A percentile compares a stretch with the other conserved stretches of the same genome.
phyloP scores from a whole-genome alignment of 1,284 basidiomycete species.

The Malassezia dermatis region DNA sequence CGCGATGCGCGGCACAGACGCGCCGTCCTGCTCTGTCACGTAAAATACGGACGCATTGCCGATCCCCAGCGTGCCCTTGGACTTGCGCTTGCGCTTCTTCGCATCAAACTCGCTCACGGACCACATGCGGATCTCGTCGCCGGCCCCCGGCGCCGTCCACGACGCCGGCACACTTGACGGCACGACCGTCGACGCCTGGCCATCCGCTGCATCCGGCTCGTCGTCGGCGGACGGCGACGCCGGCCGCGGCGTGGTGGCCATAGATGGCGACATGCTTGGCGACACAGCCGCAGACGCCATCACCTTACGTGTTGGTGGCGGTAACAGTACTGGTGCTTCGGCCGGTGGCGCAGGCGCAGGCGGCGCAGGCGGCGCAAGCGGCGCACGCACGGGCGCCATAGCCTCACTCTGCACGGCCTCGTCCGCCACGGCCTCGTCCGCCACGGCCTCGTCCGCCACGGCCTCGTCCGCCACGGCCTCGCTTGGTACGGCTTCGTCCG shows the following conservation, averaged over 20 bases:
- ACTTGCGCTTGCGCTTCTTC: conserved; percentile 32
- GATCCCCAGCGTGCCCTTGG: conserved; percentile 45
- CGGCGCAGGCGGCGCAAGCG: too few species aligned
- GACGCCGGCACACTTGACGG: conserved; percentile 22
- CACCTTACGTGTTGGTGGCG: neutral
- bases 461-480: neutral
- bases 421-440: too few species aligned
- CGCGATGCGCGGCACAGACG: conserved; percentile 39
- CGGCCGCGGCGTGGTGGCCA: neutral
- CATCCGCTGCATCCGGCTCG: conserved; percentile 25
- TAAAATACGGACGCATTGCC: conserved; percentile 46
- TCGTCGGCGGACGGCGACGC: conserved; percentile 5
- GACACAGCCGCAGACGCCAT: neutral
- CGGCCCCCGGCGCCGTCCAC: conserved; percentile 23
- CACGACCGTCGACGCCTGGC: conserved; percentile 19
- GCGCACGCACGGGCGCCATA: neutral
- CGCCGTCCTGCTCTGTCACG: conserved; percentile 45
- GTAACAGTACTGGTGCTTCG: neutral
- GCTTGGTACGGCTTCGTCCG: neutral
- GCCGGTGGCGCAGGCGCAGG: neutral
- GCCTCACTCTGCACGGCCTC: too few species aligned
- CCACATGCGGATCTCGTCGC: conserved; percentile 47
- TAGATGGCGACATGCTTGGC: neutral
- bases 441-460: too few species aligned
- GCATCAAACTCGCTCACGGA: conserved; percentile 36